Base-by-base conservation (phyloP, 257 asterid species). In the Avicennia marina region DNA sequence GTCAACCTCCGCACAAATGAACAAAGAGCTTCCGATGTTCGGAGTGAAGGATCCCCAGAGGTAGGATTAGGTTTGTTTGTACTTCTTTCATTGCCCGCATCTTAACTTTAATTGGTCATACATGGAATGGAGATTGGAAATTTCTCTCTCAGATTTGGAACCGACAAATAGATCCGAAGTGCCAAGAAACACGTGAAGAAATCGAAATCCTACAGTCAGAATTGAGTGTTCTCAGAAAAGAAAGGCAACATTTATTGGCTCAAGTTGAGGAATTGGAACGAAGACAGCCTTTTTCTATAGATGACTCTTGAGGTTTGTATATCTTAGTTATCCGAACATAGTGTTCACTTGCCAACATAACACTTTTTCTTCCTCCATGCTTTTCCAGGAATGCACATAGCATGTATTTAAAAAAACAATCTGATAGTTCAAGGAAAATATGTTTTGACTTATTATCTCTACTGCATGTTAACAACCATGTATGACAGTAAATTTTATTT, bases 171-270 rank as follows among this genome's bases (percentile, higher is more conserved):
- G 65, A 70, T 11, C 56, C 67, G 21, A 66, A 77, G 47, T 60
- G 66, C 70, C 62, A 34, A 33, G 52, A 25, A 52, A 18, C 69
- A 18, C 41, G 63, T 17, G 76, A 74, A 59, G 75, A 78, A 66
- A 67, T 76, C 13, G 82, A 72, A 52, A 74, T 58, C 44, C 73
- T 82, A 51, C 73, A 65, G 63, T 60, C 72, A 78, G 88, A 84
- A 65, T 53, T 81, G 67, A 61, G 62, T 58, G 71, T 16, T 60
- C 75, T 79, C 32, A 69, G 65, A 69, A 72, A 79, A 62, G 90
- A 76, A 67, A 77, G 71, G 68, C 81, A 68, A 57, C 52, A 61
- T 62, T 66, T 77, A 56, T 59, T 75, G 57, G 51, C 63, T 33
- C 69, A 65, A 62, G 71, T 67, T 34, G 65, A 63, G 56, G 81